Base-by-base conservation (phyloP, 1,139 yeast species). In the Pichia sp. region DNA sequence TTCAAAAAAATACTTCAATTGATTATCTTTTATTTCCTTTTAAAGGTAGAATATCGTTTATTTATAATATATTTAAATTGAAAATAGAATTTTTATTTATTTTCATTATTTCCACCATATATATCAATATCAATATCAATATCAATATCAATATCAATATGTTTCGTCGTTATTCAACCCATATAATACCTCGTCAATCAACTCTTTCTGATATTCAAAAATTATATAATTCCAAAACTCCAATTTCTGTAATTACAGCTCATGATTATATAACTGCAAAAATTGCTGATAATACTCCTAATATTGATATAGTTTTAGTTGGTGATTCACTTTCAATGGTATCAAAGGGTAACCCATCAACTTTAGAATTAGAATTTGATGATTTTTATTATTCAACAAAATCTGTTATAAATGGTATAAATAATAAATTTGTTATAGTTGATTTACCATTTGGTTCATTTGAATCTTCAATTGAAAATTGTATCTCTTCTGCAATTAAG, bases 281-380 rank as follows among this genome's bases (percentile, higher is more conserved):
- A 31, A 70, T 85, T 59, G 94, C 89, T 0, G 89, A 86, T 41
- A 62, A 71, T 11, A 80, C 94, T 1, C 43, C 51, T 0, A 73
- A 75, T 1, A 72, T 80, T 2, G 97, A 92, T 55, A 72, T 82
- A 43, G 71, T 82, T 10, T 71, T 92, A 8, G 81, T 92, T 6
- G 98, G 98, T 2, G 98, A 92, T 62, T 90, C 97, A 0, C 67
- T 92, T 35, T 89, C 96, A 1, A 90, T 89, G 96, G 90, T 87
- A 1, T 75, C 95, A 0, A 71, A 87, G 50, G 98, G 98, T 0
- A 82, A 82, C 58, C 73, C 74, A 6, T 82, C 85, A 42, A 87
- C 96, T 1, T 80, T 82, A 51, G 86, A 84, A 57, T 66, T 89
- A 35, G 73, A 80, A 3, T 74, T 86, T 40, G 87, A 86, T n/a